phyloP scores from a whole-genome alignment of 2,329 filamentous ascomycete species.

The Byssoonygena ceratinophila region DNA sequence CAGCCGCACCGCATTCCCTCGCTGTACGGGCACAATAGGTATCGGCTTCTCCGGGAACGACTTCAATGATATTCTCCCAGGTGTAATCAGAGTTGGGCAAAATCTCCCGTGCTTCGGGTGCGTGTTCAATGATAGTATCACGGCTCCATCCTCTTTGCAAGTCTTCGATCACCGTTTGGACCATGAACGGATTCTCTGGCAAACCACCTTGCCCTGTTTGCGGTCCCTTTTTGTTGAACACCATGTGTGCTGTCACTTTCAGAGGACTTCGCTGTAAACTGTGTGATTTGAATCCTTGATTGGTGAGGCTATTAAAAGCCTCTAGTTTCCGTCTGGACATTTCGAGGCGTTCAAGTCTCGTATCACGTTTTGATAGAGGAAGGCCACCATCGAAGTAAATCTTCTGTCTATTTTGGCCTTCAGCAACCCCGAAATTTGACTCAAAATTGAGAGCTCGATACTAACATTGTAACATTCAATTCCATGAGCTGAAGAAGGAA shows the following conservation, averaged over 20 bases:
- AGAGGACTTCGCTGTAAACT: conserved; percentile 7
- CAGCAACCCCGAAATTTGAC: neutral
- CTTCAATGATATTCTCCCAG: conserved; percentile 35
- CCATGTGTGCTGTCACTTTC: conserved; percentile 17
- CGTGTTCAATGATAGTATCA: conserved; percentile 20
- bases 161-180: conserved; percentile 64
- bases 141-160: conserved; percentile 42
- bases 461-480: conserved; percentile 54
- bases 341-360: conserved; percentile 52
- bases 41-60: conserved; percentile 81
- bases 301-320: conserved; percentile 35
- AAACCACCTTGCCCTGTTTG: conserved; percentile 28
- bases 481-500: conserved; percentile 54
- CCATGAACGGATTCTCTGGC: conserved; percentile 57
- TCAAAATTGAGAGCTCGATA: conserved; percentile 10
- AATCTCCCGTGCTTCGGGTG: conserved; percentile 26
- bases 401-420: conserved; percentile 41
- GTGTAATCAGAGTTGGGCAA: conserved; percentile 13
- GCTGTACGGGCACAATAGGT: conserved; percentile 61
- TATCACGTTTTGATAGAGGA: conserved; percentile 53
- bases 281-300: conserved; percentile 20
- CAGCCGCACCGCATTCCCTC: conserved; percentile 45
- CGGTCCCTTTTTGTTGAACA: conserved; percentile 23
- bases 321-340: conserved; percentile 49
- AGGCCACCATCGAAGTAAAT: conserved; percentile 84